A percentile compares a stretch with the other conserved stretches of the same genome.
These are phyloP conservation scores for Kwoniella mangroviensis DNA, from an alignment of 768 basidiomycete genomes.

Conservation along the genomic window DNA sequence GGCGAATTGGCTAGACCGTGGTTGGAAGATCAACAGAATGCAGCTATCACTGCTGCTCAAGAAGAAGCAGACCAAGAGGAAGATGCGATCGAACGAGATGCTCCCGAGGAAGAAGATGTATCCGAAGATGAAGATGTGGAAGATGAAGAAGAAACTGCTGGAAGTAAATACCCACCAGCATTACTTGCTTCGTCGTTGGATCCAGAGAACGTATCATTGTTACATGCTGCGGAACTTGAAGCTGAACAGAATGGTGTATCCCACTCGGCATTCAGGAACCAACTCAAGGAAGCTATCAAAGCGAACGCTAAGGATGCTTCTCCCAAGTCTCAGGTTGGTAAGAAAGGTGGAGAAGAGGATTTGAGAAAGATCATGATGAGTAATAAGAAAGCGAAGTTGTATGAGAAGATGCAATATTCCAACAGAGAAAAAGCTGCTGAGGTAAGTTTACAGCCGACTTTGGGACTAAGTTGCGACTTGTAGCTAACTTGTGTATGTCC, in stretches of 20 bases:
- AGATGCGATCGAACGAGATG: constrained; percentile 50
- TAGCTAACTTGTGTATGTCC: neutral
- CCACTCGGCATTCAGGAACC: constrained; percentile 75
- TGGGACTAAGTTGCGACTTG: neutral
- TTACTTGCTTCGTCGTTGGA: constrained; percentile 58
- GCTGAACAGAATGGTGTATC: constrained; percentile 88
- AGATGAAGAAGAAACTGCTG: constrained; percentile 47
- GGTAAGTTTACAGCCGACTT: constrained; percentile 63
- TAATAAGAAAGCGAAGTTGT: constrained; percentile 89
- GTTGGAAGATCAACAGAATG: constrained; percentile 69
- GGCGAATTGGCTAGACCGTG: constrained; percentile 59
- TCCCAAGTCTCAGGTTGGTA: constrained; percentile 56
- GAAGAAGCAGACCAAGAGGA: constrained; percentile 56
- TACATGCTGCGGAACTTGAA: constrained; percentile 85
- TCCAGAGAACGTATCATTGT: constrained; percentile 68
- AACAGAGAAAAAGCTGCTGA: constrained; percentile 75
- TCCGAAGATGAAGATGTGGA: constrained; percentile 57
- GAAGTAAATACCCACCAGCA: constrained; percentile 52
- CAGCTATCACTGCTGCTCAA: constrained; percentile 56
- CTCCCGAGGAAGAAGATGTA: constrained; percentile 41
- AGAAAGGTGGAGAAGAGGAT: constrained; percentile 66
- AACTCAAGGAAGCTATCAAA: constrained; percentile 66
- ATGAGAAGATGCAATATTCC: constrained; percentile 89
- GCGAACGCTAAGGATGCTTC: constrained; percentile 53
- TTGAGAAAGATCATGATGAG: constrained; percentile 99